A percentile compares a stretch with the other conserved stretches of the same genome.
phyloP scores from a whole-genome alignment of 2,329 filamentous ascomycete species.

The Aspergillus sclerotialis region DNA sequence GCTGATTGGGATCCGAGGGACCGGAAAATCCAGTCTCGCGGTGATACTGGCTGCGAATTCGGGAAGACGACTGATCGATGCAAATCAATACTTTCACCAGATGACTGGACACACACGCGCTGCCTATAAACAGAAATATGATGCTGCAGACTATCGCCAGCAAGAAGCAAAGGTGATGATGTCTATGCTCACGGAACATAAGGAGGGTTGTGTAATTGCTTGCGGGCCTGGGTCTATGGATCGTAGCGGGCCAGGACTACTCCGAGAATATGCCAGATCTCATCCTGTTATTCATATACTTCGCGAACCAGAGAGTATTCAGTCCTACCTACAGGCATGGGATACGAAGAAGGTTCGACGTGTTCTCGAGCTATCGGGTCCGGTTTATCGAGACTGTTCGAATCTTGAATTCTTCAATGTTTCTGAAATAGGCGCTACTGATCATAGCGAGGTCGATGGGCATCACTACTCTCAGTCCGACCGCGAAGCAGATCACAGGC shows the following conservation, averaged over 20 bases:
- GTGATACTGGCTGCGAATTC: constrained; percentile 68
- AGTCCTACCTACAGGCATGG: constrained; percentile 53
- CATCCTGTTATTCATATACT: constrained; percentile 67
- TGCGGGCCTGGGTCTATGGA: constrained; percentile 65
- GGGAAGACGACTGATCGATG: constrained; percentile 60
- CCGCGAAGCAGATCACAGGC: constrained; percentile 29
- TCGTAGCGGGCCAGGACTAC: constrained; percentile 51
- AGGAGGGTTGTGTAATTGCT: constrained; percentile 59
- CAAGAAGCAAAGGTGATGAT: constrained; percentile 58
- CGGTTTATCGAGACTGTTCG: constrained; percentile 58
- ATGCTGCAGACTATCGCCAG: constrained; percentile 55
- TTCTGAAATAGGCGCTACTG: constrained; percentile 45
- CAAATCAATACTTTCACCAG: constrained; percentile 62
- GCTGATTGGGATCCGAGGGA: constrained; percentile 64
- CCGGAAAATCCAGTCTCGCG: constrained; percentile 68
- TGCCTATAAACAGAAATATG: constrained; percentile 57
- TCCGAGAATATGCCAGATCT: constrained; percentile 55
- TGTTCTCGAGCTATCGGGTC: constrained; percentile 45
- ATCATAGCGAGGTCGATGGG: constrained; percentile 15
- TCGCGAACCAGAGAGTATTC: constrained; percentile 59
- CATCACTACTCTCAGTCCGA: constrained; percentile 20
- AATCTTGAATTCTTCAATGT: constrained; percentile 74
- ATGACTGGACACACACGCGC: constrained; percentile 55
- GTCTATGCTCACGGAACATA: constrained; percentile 52
- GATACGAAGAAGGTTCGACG: constrained; percentile 51